phyloP scores from a whole-genome alignment of 2,329 filamentous ascomycete species.

The Colletotrichum echinochloae region DNA sequence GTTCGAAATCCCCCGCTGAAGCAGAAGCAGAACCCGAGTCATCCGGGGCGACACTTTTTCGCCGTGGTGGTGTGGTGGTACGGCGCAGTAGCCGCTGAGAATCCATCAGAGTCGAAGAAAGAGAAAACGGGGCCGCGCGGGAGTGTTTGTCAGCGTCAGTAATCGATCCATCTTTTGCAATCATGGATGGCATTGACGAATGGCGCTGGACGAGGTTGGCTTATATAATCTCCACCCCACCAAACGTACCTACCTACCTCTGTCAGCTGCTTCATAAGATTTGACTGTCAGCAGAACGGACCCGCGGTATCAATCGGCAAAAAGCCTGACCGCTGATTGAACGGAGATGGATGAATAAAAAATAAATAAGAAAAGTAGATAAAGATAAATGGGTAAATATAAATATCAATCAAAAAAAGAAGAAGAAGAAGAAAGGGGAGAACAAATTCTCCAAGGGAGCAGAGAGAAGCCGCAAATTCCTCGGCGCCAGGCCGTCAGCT shows the following conservation, averaged over 20 bases:
- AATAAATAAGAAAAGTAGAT: too few species aligned
- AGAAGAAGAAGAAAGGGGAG: conserved; percentile 9
- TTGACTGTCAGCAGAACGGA: too few species aligned
- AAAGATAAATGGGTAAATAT: too few species aligned
- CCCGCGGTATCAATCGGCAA: too few species aligned
- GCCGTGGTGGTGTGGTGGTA: too few species aligned
- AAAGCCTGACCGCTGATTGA: not conserved
- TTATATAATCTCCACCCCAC: not conserved
- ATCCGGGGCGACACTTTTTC: too few species aligned
- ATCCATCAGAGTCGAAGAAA: not conserved
- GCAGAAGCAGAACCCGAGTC: too few species aligned
- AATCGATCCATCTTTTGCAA: not conserved
- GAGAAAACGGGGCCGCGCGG: conserved; percentile 5
- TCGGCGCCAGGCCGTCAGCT: conserved; percentile 16
- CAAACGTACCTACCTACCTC: too few species aligned
- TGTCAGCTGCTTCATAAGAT: too few species aligned
- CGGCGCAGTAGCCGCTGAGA: not conserved
- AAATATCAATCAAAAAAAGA: too few species aligned
- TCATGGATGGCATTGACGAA: not conserved
- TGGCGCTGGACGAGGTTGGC: not conserved
- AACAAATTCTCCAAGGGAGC: conserved; percentile 24
- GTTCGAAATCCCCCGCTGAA: too few species aligned
- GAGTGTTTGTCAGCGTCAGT: conserved; percentile 24
- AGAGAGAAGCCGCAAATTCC: conserved; percentile 14
- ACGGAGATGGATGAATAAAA: too few species aligned